Base-by-base conservation (phyloP, 441 rosid species). In the Viola pubescens region DNA sequence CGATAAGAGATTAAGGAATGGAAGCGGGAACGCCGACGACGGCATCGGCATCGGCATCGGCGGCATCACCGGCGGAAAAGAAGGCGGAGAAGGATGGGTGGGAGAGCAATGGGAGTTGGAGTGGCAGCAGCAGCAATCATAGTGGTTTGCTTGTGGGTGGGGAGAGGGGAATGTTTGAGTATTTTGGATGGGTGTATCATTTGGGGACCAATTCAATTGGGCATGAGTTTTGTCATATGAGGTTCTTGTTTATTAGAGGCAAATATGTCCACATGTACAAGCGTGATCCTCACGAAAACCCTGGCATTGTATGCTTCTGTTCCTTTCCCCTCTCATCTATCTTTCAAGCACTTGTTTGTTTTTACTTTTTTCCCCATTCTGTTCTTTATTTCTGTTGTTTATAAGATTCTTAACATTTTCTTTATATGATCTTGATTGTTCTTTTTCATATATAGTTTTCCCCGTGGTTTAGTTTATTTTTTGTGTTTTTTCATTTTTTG, bases 211-310 rank as follows among this genome's bases (percentile, higher is more conserved):
- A 85, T 64, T 73, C 91, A 45, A 91, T 91, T 39, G 97, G 97
- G 0, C 94, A 71, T 43, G 85, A 87, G 72, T 89, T 74, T 55
- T 91, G 97, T 49, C 84, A 85, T 62, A 80, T 80, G 7, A 82
- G 97, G 52, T 91, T 81, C 69, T 71, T 89, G 39, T 79, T 69
- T 71, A 68, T 91, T 0, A 76, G 80, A 68, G 91, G 97, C 67
- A 87, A 84, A 79, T 79, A 75, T 50, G 94, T 91, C n/a, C 78
- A 81, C 81, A 82, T 91, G 98, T 89, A 87, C 72, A 91, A 80
- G 70, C 83, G 88, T 59, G 91, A 91, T 73, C 97, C 98, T 62
- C 94, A 84, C n/a, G 89, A 87, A 64, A 78, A 73, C 48, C 91
- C 91, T 9, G 94, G 89, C 72, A 81, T 84, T 78, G 98, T 91